These are phyloP conservation scores for Kondoa malvinella DNA, from an alignment of 768 basidiomycete genomes.

Conservation along the genomic window DNA sequence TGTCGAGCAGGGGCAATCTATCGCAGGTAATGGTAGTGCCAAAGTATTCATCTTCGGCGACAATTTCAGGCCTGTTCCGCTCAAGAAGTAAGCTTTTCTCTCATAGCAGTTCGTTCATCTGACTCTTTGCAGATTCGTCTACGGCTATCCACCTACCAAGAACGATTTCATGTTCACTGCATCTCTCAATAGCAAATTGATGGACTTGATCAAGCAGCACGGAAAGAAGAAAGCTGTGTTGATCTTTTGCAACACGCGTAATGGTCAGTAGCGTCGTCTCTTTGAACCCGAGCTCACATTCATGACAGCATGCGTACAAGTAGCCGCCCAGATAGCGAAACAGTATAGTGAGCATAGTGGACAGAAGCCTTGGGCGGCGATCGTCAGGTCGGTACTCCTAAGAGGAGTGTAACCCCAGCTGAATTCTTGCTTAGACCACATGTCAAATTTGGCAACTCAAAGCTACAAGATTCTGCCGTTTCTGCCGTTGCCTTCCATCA, in stretches of 20 bases:
- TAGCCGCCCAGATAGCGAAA: slow-evolving; percentile 61
- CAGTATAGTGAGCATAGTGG: slow-evolving; percentile 40
- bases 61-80: slow-evolving; percentile 62
- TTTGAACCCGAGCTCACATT: too few species aligned
- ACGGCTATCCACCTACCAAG: slow-evolving; percentile 45
- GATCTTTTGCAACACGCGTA: slow-evolving; percentile 75
- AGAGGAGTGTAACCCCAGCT: background rate
- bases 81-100: slow-evolving; percentile 42
- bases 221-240: slow-evolving; percentile 66
- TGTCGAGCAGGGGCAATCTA: background rate
- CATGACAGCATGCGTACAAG: slow-evolving; percentile 33
- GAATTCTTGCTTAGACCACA: slow-evolving; percentile 25
- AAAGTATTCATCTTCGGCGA: slow-evolving; percentile 78
- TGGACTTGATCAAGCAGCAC: slow-evolving; percentile 52
- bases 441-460: slow-evolving; percentile 49
- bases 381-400: background rate
- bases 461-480: slow-evolving; percentile 39
- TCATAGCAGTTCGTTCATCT: slow-evolving; percentile 23
- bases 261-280: slow-evolving; percentile 35
- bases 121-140: slow-evolving; percentile 35
- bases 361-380: background rate
- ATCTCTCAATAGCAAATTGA: slow-evolving; percentile 55
- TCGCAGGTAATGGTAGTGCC: slow-evolving; percentile 30
- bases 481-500: slow-evolving; percentile 80
- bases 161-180: slow-evolving; percentile 67